phyloP scores from a whole-genome alignment of 2,329 filamentous ascomycete genomes.

The Ophiostoma quercus region DNA sequence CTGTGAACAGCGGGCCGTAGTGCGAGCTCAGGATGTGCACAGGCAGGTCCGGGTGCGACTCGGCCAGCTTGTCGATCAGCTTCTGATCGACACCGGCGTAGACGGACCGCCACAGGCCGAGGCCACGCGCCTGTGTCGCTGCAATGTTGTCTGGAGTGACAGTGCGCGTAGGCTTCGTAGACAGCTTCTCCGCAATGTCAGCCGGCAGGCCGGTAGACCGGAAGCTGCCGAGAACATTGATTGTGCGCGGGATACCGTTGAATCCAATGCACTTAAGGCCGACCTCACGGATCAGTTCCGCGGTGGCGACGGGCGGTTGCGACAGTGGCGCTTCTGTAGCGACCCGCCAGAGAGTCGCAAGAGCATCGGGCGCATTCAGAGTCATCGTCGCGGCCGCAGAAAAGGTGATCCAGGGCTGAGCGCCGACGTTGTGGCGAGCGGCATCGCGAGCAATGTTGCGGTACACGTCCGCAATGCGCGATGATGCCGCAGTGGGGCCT shows the following conservation, averaged over 20 bases:
- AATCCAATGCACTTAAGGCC: constrained; percentile 55
- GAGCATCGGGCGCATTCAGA: constrained; percentile 75
- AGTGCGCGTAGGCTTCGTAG: constrained; percentile 51
- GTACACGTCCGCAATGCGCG: constrained; percentile 59
- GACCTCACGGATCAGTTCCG: constrained; percentile 69
- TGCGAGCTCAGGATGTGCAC: constrained; percentile 72
- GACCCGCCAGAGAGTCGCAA: constrained; percentile 56
- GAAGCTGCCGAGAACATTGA: constrained; percentile 64
- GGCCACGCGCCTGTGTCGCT: constrained; percentile 53
- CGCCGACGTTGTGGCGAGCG: constrained; percentile 54
- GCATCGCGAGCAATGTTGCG: constrained; percentile 60
- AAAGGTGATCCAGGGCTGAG: constrained; percentile 60
- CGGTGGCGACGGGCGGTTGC: constrained; percentile 41
- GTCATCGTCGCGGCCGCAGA: constrained; percentile 78
- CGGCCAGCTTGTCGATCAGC: constrained; percentile 63
- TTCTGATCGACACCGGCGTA: constrained; percentile 71
- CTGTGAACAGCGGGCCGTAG: constrained; percentile 68
- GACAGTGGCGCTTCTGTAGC: constrained; percentile 35
- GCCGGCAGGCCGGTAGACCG: constrained; percentile 50
- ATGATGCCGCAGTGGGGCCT: constrained; percentile 58
- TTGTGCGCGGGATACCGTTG: constrained; percentile 76
- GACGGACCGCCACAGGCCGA: constrained; percentile 66
- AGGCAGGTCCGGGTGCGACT: constrained; percentile 75
- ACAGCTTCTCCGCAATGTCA: constrained; percentile 49
- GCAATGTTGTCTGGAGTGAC: constrained; percentile 51